These are phyloP conservation scores for Gastroboletus turbinatus DNA, from an alignment of 1,284 basidiomycete genomes.

Conservation along the genomic window DNA sequence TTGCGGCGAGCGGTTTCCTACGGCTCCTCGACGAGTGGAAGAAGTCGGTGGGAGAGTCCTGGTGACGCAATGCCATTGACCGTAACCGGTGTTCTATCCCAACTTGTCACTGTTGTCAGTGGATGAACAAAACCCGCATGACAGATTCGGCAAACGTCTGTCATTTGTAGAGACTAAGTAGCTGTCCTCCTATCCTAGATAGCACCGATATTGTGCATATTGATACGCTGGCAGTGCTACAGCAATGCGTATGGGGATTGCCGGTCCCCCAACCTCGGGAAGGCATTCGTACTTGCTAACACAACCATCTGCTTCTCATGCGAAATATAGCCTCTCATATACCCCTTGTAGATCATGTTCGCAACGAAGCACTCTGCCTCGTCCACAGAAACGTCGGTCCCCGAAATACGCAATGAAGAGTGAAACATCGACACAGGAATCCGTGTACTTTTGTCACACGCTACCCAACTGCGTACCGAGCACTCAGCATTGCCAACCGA, in stretches of 20 bases:
- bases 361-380: conserved; percentile 95
- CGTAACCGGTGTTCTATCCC: not conserved
- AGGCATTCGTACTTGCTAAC: conserved; percentile 78
- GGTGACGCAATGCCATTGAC: no score
- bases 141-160: not conserved
- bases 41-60: not conserved
- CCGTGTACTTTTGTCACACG: conserved; percentile 66
- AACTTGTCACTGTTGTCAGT: not conserved
- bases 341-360: conserved; percentile 92
- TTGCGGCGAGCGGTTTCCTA: no score
- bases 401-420: conserved; percentile 65
- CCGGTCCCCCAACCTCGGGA: conserved; percentile 69
- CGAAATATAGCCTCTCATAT: conserved; percentile 93
- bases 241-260: conserved; percentile 51
- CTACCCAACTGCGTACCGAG: conserved; percentile 65
- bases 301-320: conserved; percentile 95
- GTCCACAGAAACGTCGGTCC: conserved; percentile 56
- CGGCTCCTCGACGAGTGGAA: not conserved
- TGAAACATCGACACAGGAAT: conserved; percentile 81
- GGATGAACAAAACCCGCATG: not conserved
- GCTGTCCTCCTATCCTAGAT: not conserved
- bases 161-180: not conserved
- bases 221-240: conserved; percentile 12
- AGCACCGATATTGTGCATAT: not conserved
- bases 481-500: not conserved